Conservation (phyloP, 805 yeast genomes). For the Candida maltosa region DNA sequence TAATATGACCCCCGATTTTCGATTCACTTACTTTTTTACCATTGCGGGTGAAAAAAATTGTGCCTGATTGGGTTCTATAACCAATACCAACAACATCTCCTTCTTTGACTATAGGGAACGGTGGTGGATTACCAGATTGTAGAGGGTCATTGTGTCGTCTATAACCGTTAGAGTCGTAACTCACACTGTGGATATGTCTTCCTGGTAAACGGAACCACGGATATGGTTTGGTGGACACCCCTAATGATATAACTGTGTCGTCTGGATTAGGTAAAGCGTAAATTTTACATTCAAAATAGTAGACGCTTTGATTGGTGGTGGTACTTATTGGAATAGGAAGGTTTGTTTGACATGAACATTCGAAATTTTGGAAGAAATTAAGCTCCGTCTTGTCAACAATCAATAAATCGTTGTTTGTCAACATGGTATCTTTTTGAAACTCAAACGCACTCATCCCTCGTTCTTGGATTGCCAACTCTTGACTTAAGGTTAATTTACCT, state of each 20-base stretch:
- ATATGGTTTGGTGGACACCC: slow-evolving; percentile 82
- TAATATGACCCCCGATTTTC: slow-evolving; percentile 74
- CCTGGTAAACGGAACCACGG: slow-evolving; percentile 95
- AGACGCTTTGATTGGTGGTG: no score
- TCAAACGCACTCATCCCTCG: slow-evolving; percentile 92
- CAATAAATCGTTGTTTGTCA: slow-evolving; percentile 52
- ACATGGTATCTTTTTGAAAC: slow-evolving; percentile 57
- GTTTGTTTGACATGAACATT: slow-evolving; percentile 72
- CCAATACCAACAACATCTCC: slow-evolving; percentile 97
- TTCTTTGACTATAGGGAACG: slow-evolving; percentile 58
- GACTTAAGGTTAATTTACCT: slow-evolving; percentile 53
- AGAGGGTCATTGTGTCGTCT: slow-evolving; percentile 82
- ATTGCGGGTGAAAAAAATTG: slow-evolving; percentile 89
- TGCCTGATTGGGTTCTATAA: slow-evolving; percentile 74
- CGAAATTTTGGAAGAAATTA: slow-evolving; percentile 54
- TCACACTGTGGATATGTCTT: slow-evolving; percentile 74
- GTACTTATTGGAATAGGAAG: slow-evolving; percentile 80
- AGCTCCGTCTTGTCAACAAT: slow-evolving; percentile 67
- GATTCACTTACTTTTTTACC: slow-evolving; percentile 87
- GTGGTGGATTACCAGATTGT: slow-evolving; percentile 40
- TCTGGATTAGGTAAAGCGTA: slow-evolving; percentile 63
- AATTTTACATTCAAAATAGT: slow-evolving; percentile 85
- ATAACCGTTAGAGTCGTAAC: slow-evolving; percentile 85
- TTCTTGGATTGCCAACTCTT: slow-evolving; percentile 69
- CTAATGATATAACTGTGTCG: slow-evolving; percentile 62